Conservation (phyloP, 176 grass and related monocot genomes). For the Elaeis guineensis region DNA sequence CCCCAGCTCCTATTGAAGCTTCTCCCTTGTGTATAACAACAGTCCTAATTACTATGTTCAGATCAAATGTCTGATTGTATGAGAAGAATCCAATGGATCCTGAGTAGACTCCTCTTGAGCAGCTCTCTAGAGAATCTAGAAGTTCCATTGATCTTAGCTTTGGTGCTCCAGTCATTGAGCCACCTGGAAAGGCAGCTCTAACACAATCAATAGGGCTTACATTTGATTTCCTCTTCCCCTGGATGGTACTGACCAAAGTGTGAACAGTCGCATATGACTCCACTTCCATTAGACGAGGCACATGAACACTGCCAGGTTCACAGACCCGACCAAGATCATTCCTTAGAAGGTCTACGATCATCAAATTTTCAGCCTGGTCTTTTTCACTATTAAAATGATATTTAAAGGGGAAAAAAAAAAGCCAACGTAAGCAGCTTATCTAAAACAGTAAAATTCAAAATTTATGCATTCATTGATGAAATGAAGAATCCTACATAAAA, state of each 20-base stretch:
- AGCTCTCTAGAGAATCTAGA: conserved; percentile 68
- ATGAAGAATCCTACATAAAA: too few species aligned
- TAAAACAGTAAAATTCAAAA: too few species aligned
- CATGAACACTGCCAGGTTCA: conserved; percentile 59
- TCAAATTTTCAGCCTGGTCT: conserved; percentile 92
- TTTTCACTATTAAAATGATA: conserved; percentile 55
- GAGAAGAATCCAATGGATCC: conserved; percentile 91
- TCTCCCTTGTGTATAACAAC: conserved; percentile 57
- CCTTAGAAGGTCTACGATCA: conserved; percentile 95
- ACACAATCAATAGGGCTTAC: conserved; percentile 62
- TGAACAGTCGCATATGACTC: conserved; percentile 88
- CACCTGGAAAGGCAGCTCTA: conserved; percentile 78
- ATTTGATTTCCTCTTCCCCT: conserved; percentile 42
- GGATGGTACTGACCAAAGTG: conserved; percentile 83
- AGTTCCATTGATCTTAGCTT: conserved; percentile 96
- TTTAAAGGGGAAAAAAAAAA: conserved; percentile 12
- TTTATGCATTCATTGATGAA: too few species aligned
- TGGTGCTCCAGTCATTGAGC: conserved; percentile 90
- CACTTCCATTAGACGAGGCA: conserved; percentile 76
- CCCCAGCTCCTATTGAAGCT: conserved; percentile 61
- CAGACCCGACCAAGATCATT: conserved; percentile 84
- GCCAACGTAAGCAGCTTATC: neutral
- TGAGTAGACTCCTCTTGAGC: conserved; percentile 85
- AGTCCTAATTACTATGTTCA: conserved; percentile 87
- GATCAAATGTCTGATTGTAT: conserved; percentile 65